Evolutionary conservation across 352 stramenopile genomes (phyloP), one percentile per base, ranked within the genome.

Genomic region (Globisporangium cystogenes): DNA sequence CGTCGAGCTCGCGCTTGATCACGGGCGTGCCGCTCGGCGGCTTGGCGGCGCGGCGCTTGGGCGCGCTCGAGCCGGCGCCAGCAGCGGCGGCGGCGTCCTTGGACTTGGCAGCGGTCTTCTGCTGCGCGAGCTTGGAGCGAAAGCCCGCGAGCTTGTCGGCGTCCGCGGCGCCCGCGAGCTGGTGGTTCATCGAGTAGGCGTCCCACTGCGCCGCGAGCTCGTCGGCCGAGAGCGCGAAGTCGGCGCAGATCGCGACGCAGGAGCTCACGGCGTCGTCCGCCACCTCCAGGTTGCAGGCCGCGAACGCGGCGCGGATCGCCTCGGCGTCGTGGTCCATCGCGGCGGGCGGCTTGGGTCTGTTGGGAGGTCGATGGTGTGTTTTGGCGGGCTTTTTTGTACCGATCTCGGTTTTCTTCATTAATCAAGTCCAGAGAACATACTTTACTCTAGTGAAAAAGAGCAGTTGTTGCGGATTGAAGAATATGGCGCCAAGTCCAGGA

Each of bases 131-230:
- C 46, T 81, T 77, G 43, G 80, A 88, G 57, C 81, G 81, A 54
- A 93, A 90, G 29, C 69, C 76, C 29, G 67, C 67, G 45, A 93
- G 68, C 41, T 76, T 73, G 41, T 90, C 79, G 21, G 67, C 54
- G 46, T 76, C 68, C 2, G 79, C 78, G 8, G 74, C 60, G 26
- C 78, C 79, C 11, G 60, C 66, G 18, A 93, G 62, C 47, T 91
- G 76, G 60, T 91, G 51, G 67, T 94, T 94, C 77, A 92, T 91
- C 45, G 81, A 90, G 67, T 88, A 92, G 4, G 82, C 79, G 53
- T 94, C 83, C 77, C 83, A 94, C 45, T 88, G 77, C 54, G 79
- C 79, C 33, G 76, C 80, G 52, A 94, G 72, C 48, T 87, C 76
- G 48, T 89, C 79, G 37, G 76, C 79, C n/a, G 74, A 80, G 64